Evolutionary conservation across 2,329 filamentous ascomycete genomes (phyloP).

Genomic region (Fusarium subglutinans): DNA sequence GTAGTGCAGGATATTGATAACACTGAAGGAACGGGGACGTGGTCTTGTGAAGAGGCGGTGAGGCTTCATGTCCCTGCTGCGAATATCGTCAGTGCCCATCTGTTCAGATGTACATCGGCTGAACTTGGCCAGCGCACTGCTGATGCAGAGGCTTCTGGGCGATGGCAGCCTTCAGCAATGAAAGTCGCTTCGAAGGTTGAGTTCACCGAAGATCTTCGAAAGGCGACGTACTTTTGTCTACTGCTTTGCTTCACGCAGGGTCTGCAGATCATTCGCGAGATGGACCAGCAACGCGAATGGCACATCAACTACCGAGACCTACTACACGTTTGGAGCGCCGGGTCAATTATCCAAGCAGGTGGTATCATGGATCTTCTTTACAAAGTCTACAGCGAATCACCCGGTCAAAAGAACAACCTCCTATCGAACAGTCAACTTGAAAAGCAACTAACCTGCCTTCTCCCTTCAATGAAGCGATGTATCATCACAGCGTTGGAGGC

Average conservation of each 20-base stretch:
- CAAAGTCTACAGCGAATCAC: not conserved
- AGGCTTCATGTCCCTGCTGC: not conserved
- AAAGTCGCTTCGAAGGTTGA: not conserved
- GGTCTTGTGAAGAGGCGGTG: constrained; percentile 5
- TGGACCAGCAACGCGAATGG: not conserved
- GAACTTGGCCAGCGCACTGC: not conserved
- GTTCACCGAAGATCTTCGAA: not conserved
- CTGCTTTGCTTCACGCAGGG: not conserved
- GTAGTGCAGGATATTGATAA: not conserved
- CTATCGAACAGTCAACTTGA: not conserved
- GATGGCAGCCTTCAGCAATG: not conserved
- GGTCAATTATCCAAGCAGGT: not conserved
- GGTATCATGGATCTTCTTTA: not conserved
- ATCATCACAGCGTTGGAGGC: not conserved
- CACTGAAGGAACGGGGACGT: not conserved
- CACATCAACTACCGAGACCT: not conserved
- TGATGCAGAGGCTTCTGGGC: not conserved
- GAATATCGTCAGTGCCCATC: constrained; percentile 1
- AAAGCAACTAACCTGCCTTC: not conserved
- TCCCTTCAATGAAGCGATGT: not conserved
- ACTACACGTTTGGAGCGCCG: not conserved
- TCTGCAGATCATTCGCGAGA: not conserved
- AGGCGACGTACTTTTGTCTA: not conserved
- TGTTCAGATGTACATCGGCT: not conserved
- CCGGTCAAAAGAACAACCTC: not conserved